Evolutionary conservation across 2,329 filamentous ascomycete genomes (phyloP).

Genomic region (Pseudofabraea citricarpa): DNA sequence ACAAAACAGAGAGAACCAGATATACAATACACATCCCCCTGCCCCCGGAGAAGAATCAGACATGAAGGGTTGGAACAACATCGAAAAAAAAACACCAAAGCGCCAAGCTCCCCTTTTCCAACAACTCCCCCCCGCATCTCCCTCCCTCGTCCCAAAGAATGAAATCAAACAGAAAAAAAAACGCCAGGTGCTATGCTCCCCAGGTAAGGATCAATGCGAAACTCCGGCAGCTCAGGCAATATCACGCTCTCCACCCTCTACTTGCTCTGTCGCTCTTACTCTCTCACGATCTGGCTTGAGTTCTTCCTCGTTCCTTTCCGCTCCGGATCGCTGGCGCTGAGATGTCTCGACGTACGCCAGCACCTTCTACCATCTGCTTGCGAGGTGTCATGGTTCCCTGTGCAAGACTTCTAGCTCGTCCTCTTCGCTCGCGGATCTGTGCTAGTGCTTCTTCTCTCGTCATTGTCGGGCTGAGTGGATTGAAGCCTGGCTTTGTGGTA

Average conservation of each 20-base stretch:
- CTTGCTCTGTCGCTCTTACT: not conserved
- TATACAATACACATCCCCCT: no score
- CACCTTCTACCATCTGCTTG: constrained; percentile 33
- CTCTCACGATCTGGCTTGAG: constrained; percentile 8
- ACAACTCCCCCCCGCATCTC: no score
- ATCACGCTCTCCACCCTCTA: constrained; percentile 6
- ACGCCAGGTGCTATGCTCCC: constrained; percentile 22
- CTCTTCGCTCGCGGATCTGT: constrained; percentile 68
- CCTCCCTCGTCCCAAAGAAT: no score
- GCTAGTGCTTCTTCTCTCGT: constrained; percentile 70
- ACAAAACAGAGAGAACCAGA: no score
- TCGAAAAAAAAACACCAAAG: no score
- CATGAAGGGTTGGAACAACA: no score
- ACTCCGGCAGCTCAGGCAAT: not conserved
- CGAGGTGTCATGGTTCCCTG: constrained; percentile 57
- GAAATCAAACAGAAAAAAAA: constrained; percentile 9
- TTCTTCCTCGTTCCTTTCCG: constrained; percentile 18
- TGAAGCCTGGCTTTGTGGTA: constrained; percentile 20
- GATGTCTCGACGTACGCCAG: constrained; percentile 22
- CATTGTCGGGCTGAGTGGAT: constrained; percentile 61
- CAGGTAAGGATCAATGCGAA: constrained; percentile 1
- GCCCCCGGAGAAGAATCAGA: no score
- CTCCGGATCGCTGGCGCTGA: constrained; percentile 24
- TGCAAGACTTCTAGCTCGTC: constrained; percentile 64
- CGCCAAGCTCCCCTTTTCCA: no score